Base-by-base conservation (phyloP, 495 filamentous ascomycete genomes). In the Penicillium canescens region DNA sequence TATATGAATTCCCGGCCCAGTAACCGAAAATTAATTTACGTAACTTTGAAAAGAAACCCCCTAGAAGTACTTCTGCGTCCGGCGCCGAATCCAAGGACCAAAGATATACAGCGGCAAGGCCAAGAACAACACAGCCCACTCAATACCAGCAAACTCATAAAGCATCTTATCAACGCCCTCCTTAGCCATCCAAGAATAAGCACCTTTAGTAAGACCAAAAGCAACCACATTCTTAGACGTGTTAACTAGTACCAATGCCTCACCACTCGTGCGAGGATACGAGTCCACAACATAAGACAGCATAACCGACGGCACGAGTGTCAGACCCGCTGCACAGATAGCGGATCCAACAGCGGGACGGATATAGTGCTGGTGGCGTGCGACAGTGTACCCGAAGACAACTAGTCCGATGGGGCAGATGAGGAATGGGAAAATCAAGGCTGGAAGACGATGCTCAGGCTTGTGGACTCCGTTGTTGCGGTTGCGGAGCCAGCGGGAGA, bases 151-250 rank as follows among this genome's bases (percentile, higher is more conserved):
- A 52, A 75, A 61, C 41, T 75, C 67, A 41, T 67, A 65, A 33
- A 67, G 70, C 72, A 75, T 75, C 56, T 71, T 72, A 0, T 45
- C 56, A 7, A 75, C 37, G 4, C 72, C 72, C 21, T 69, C 55
- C 33, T 37, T 55, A 5, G 59, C 53, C 62, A 72, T 60, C 70
- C 70, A 75, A 12, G 52, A 13, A 26, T 61, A 57, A 12, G 57
- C 58, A 10, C 59, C 54, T 16, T 59, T 59, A 1, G 67, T 59
- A 21, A 75, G 36, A 1, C 72, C 72, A 54, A 75, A 75, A 0
- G 72, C 72, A 46, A 75, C 63, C 3, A 71, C 54, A 49, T 75
- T 75, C 66, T 75, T 75, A 2, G 70, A 69, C 0, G 69, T 59
- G 50, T 75, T 75, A n/a, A 75, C 63, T 23, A 64, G 38, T 2